Evolutionary conservation across 805 yeast genomes (phyloP).

Genomic region (Candida michaelii): DNA sequence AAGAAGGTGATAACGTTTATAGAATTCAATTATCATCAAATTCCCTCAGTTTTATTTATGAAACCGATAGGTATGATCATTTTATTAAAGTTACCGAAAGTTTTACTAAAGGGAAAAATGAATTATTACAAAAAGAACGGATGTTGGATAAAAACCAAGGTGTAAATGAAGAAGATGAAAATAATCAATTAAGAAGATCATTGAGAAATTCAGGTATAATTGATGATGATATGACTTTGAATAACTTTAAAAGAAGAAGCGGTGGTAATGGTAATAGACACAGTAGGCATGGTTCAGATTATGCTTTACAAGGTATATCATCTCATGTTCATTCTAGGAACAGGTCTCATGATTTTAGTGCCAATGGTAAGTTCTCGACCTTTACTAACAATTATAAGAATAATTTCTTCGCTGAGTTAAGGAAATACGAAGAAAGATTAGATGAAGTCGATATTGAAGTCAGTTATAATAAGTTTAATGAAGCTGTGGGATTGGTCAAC

Average conservation of each 20-base stretch:
- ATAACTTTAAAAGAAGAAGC: constrained; percentile 23
- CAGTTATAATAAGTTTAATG: constrained; percentile 56
- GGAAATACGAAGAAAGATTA: constrained; percentile 56
- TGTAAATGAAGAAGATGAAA: constrained; percentile 31
- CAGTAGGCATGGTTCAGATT: constrained; percentile 35
- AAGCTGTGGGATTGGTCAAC: constrained; percentile 42
- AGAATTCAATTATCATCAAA: constrained; percentile 49
- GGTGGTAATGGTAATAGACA: constrained; percentile 17
- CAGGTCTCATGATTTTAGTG: constrained; percentile 46
- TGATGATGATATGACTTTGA: constrained; percentile 9
- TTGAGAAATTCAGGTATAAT: constrained; percentile 53
- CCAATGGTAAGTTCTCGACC: constrained; percentile 15
- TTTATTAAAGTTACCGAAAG: constrained; percentile 53
- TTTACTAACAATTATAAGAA: constrained; percentile 22
- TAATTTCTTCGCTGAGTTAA: constrained; percentile 46
- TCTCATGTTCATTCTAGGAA: constrained; percentile 62
- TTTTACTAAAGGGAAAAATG: constrained; percentile 61
- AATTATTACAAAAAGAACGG: constrained; percentile 35
- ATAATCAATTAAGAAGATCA: constrained; percentile 39
- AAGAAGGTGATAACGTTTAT: constrained; percentile 29
- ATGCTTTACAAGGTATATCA: constrained; percentile 56
- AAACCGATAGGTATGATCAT: constrained; percentile 61
- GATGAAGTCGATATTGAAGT: constrained; percentile 70
- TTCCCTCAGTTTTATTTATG: constrained; percentile 53
- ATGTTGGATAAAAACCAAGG: constrained; percentile 20